Percentiles rank a stretch among this genome's conserved stretches.
Evolutionary conservation across 352 stramenopile genomes (phyloP).

Genomic region (Saprolegnia diclina): DNA sequence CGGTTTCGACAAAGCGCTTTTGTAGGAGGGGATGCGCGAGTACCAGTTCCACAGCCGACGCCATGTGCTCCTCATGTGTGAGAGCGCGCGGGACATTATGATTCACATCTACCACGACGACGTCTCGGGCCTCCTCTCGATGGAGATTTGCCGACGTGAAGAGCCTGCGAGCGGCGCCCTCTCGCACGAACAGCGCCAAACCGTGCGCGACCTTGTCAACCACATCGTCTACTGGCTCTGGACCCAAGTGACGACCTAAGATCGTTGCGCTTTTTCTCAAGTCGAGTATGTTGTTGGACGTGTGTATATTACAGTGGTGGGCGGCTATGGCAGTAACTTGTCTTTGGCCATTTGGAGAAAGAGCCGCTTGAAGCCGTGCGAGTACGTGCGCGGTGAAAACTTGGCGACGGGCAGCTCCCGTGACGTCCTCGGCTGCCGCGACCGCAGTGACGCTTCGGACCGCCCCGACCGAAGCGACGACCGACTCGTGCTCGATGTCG

Average conservation of each 20-base stretch:
- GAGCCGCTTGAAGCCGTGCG: conserved; percentile 22
- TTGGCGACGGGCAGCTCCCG: conserved; percentile 1
- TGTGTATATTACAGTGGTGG: not conserved
- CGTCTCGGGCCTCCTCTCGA: conserved; percentile 31
- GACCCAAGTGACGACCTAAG: conserved; percentile 27
- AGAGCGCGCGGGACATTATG: conserved; percentile 78
- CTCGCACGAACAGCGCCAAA: conserved; percentile 70
- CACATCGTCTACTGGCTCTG: conserved; percentile 85
- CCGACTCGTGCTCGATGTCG: no score
- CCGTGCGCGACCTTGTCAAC: conserved; percentile 84
- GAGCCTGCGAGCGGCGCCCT: conserved; percentile 73
- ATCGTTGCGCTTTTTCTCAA: not conserved
- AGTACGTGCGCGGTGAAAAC: conserved; percentile 20
- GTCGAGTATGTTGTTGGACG: not conserved
- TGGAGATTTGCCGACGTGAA: conserved; percentile 83
- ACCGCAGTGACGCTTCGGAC: not conserved
- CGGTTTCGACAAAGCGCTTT: not conserved
- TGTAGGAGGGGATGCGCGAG: conserved; percentile 60
- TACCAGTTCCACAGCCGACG: conserved; percentile 77
- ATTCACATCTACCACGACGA: conserved; percentile 53
- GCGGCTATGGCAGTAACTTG: not conserved
- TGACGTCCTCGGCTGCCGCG: not conserved
- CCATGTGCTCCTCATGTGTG: conserved; percentile 75
- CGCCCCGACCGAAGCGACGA: not conserved
- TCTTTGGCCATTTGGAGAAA: conserved; percentile 25